phyloP scores from a whole-genome alignment of 169 alveolate species.

The Cryptosporidium andersoni region DNA sequence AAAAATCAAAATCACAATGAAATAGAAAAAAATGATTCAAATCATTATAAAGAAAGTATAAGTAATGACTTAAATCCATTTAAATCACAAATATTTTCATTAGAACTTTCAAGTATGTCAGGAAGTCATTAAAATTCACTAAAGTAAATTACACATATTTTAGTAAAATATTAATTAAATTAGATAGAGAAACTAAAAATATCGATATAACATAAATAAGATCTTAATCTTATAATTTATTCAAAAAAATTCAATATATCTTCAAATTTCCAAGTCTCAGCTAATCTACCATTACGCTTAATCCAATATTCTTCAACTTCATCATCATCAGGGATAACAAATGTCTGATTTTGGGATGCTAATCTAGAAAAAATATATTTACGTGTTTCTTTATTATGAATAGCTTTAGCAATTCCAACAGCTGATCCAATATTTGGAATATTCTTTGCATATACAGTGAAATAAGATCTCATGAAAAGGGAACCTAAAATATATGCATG shows the following conservation, averaged over 20 bases:
- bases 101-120: background rate
- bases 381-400: constrained; percentile 28
- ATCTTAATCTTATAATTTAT: background rate
- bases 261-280: constrained; percentile 37
- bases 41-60: no score
- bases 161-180: background rate
- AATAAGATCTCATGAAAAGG: constrained; percentile 83
- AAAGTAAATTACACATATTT: background rate
- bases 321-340: constrained; percentile 63
- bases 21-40: no score
- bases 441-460: constrained; percentile 77
- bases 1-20: no score
- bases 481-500: constrained; percentile 88
- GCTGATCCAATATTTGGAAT: constrained; percentile 58
- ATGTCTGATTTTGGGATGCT: constrained; percentile 4
- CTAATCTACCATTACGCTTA: constrained; percentile 34
- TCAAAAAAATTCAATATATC: background rate
- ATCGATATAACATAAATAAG: background rate
- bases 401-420: constrained; percentile 69
- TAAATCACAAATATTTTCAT: background rate
- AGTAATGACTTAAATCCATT: no score
- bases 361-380: constrained; percentile 33
- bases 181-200: constrained; percentile 4
- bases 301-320: constrained; percentile 53
- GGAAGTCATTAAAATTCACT: background rate